Conservation (phyloP, 2,329 filamentous ascomycete species). For the Rhexocercosporidium sp. region DNA sequence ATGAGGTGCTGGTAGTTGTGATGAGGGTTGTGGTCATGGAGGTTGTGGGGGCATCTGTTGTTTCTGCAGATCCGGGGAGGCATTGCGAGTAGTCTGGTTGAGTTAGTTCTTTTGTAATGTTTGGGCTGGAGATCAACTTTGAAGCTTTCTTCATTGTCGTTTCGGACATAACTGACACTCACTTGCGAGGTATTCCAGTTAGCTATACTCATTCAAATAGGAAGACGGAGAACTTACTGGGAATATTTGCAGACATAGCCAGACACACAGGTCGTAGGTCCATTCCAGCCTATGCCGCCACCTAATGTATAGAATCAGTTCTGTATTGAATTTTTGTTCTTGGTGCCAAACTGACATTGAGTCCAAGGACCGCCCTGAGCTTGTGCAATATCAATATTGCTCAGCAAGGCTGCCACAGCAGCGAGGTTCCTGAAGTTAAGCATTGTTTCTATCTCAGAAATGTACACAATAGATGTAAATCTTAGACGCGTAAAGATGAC, state of each 20-base stretch:
- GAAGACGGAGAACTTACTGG: constrained; percentile 18
- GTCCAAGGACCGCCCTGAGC: constrained; percentile 28
- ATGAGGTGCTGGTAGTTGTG: constrained; percentile 11
- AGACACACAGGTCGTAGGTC: constrained; percentile 39
- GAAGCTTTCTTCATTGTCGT: background rate
- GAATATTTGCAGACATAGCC: constrained; percentile 37
- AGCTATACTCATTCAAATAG: background rate
- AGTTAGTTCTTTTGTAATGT: background rate
- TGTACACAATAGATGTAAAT: background rate
- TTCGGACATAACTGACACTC: background rate
- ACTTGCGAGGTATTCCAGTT: background rate
- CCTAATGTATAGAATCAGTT: constrained; percentile 28
- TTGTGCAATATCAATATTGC: constrained; percentile 25
- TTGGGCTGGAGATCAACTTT: background rate
- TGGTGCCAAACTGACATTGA: constrained; percentile 27
- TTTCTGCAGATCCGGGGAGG: constrained; percentile 23
- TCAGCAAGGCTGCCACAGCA: constrained; percentile 28
- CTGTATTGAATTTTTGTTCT: background rate
- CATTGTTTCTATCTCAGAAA: constrained; percentile 25
- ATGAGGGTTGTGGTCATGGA: constrained; percentile 2
- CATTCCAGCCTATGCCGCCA: constrained; percentile 39
- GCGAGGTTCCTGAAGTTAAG: constrained; percentile 29
- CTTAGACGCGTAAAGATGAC: background rate
- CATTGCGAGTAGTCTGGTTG: constrained; percentile 35
- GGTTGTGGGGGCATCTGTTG: constrained; percentile 7